Base-by-base conservation (phyloP, 2,329 filamentous ascomycete species). In the Botrytis paeoniae region DNA sequence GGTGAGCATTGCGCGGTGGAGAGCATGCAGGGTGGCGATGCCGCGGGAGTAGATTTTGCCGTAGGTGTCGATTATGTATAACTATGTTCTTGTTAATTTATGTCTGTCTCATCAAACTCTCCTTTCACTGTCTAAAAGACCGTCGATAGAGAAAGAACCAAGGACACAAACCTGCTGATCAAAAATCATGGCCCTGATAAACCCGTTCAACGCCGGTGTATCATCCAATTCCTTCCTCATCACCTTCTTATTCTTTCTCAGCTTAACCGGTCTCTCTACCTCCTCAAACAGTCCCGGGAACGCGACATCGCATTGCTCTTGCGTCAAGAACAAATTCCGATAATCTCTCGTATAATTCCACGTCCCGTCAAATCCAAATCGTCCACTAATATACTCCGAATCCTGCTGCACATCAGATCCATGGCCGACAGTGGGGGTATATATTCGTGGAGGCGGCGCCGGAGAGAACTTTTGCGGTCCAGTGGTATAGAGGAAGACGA, bases 1-100 rank as follows among this genome's bases (percentile, higher is more conserved):
- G 25, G 87, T 85, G 57, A 85, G 76, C 25, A 89, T 79, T 8
- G 86, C 86, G 73, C 85, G 83, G 78, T 88, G 81, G 76, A 89
- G 83, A 73, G 86, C 85, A 78, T 87, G 84, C 1, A 89, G 83
- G 14, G 85, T 83, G 25, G 86, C 85, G 51, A 80, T 77, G 22
- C 77, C 76, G 43, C 81, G 81, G 14, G 70, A 71, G 62, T 71
- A 71, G 48, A 71, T 71, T 37, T 71, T 62, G 0, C 69, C 69
- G 25, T n/a, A 43, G n/a, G 69, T 71, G 9, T 51, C 45, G 48
- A 71, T 65, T 45, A 71, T 60, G 39, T 71, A 66, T 32, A 71
- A 43, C 70, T 71, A 9, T 66, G 8, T 25, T 37, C 16, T 43
- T 18, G 54, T 64, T 65, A 64, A 18, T 61, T 39, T 32, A 20